These are phyloP conservation scores for Vitis labrusca DNA, from an alignment of 164 flowering plant genomes.

Conservation along the genomic window DNA sequence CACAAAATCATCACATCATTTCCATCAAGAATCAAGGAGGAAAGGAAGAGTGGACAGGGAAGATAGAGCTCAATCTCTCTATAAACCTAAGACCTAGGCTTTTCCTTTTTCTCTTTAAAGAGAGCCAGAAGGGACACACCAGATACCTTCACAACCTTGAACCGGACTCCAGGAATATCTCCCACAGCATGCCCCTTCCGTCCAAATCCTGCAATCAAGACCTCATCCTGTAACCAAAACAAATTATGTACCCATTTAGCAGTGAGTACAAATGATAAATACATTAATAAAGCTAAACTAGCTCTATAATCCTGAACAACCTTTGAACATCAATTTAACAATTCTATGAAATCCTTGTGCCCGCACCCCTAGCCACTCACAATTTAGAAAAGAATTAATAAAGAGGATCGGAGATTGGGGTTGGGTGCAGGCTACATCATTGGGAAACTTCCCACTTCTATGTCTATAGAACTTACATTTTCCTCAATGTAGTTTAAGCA, in stretches of 20 bases:
- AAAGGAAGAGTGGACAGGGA: too few relatives aligned
- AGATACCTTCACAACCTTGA: slow-evolving; percentile 73
- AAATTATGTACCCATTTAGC: background rate
- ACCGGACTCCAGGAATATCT: slow-evolving; percentile 68
- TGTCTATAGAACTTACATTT: slow-evolving; percentile 35
- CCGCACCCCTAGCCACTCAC: too few relatives aligned
- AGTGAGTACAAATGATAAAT: too few relatives aligned
- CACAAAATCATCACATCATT: too few relatives aligned
- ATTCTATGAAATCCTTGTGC: too few relatives aligned
- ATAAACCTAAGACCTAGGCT: slow-evolving; percentile 50
- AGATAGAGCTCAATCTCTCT: background rate
- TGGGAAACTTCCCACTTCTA: background rate
- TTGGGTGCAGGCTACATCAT: background rate
- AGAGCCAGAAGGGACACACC: slow-evolving; percentile 68
- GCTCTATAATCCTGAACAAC: background rate
- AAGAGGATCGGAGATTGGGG: too few relatives aligned
- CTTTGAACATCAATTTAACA: too few relatives aligned
- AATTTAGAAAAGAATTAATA: too few relatives aligned
- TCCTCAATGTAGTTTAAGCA: slow-evolving; percentile 65
- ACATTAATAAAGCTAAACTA: background rate
- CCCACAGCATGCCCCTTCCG: slow-evolving; percentile 72
- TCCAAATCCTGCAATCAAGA: slow-evolving; percentile 67
- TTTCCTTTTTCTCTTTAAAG: slow-evolving; percentile 70
- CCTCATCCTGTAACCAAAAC: slow-evolving; percentile 45
- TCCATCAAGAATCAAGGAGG: too few relatives aligned